These are phyloP conservation scores for Friedmanniomyces endolithicus DNA, from an alignment of 495 filamentous ascomycete species.

Conservation along the genomic window DNA sequence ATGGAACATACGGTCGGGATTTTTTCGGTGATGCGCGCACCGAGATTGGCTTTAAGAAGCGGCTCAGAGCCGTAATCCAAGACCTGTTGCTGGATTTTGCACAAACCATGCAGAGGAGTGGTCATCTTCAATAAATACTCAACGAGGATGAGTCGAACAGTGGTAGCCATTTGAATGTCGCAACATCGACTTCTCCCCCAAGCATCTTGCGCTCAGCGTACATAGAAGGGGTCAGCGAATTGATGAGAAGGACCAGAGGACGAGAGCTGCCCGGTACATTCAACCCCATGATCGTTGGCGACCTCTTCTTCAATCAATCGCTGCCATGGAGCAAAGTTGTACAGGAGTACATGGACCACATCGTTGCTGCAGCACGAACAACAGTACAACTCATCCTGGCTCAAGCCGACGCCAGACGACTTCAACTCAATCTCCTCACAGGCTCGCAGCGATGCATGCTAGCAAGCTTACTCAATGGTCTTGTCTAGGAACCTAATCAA, in stretches of 20 bases:
- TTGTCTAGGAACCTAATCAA: no score
- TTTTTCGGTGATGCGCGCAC: conserved; percentile 43
- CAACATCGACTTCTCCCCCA: no score
- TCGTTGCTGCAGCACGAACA: neutral
- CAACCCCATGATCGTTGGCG: conserved; percentile 39
- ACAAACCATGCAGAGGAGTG: conserved; percentile 29
- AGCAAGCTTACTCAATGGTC: no score
- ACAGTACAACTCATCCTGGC: no score
- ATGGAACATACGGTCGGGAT: conserved; percentile 42
- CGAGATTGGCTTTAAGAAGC: conserved; percentile 32
- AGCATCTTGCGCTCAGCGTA: neutral
- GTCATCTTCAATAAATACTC: conserved; percentile 31
- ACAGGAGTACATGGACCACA: conserved; percentile 16
- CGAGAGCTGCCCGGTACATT: conserved; percentile 43
- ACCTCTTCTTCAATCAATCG: conserved; percentile 41
- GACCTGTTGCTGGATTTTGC: conserved; percentile 44
- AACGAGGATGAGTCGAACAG: neutral
- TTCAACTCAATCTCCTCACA: no score
- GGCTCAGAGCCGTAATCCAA: conserved; percentile 49
- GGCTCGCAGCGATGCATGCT: no score
- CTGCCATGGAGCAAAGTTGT: conserved; percentile 29
- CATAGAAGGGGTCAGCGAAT: conserved; percentile 22
- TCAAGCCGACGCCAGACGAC: no score
- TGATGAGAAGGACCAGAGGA: conserved; percentile 34
- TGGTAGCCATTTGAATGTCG: neutral